These are phyloP conservation scores for Phoma sp. DNA, from an alignment of 2,329 filamentous ascomycete species.

Conservation along the genomic window DNA sequence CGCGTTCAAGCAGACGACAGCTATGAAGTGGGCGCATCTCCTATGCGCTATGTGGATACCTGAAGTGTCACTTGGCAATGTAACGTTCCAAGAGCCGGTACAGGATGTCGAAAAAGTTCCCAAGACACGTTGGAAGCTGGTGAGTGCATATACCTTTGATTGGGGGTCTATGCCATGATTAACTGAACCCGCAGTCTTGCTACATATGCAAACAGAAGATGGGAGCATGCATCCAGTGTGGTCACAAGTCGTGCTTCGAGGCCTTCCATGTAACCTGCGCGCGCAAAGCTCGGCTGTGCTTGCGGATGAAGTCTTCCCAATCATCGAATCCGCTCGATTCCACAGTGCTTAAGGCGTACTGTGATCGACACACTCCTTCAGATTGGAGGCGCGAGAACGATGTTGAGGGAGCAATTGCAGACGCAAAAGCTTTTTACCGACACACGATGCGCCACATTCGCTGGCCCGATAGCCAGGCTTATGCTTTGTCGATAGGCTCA, in stretches of 20 bases:
- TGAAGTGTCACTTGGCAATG: conserved; percentile 92
- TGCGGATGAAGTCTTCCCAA: conserved; percentile 96
- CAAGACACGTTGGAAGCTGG: conserved; percentile 87
- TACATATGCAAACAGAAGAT: conserved; percentile 98
- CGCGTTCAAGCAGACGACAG: conserved; percentile 97
- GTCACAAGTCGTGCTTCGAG: conserved; percentile 95
- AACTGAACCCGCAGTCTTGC: conserved; percentile 62
- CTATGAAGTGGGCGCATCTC: conserved; percentile 94
- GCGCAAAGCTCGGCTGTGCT: conserved; percentile 80
- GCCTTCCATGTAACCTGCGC: conserved; percentile 98
- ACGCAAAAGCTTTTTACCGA: conserved; percentile 89
- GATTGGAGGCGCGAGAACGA: conserved; percentile 89
- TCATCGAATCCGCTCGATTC: conserved; percentile 78
- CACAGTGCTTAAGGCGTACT: conserved; percentile 90
- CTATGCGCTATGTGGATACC: conserved; percentile 99
- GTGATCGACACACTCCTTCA: conserved; percentile 88
- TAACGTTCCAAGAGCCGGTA: conserved; percentile 97
- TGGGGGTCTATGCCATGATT: conserved; percentile 9
- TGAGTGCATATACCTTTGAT: conserved; percentile 30
- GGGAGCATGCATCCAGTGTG: conserved; percentile 98
- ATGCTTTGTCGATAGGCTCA: conserved; percentile 81
- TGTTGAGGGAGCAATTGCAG: conserved; percentile 78
- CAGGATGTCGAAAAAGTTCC: conserved; percentile 98
- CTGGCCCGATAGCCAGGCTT: conserved; percentile 89
- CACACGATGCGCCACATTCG: conserved; percentile 85